phyloP scores from a whole-genome alignment of 2,329 filamentous ascomycete species.

The Escovopsis weberi region DNA sequence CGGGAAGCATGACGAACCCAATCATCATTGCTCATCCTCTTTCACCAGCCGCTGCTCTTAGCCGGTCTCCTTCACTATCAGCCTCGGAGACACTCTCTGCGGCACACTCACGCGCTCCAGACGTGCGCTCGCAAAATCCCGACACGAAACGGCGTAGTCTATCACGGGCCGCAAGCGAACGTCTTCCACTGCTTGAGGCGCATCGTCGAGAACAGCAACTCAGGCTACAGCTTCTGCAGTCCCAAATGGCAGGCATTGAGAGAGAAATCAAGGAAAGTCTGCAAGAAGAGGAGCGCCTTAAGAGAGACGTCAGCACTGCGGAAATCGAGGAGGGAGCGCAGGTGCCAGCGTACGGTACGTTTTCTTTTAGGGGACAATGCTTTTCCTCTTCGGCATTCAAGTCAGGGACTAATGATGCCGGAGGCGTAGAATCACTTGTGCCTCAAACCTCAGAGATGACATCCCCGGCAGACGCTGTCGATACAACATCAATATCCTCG shows the following conservation, averaged over 20 bases:
- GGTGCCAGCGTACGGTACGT: no score
- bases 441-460: not conserved
- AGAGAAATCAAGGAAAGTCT: conserved; percentile 29
- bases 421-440: not conserved
- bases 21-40: no score
- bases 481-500: conserved; percentile 2
- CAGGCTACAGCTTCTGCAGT: conserved; percentile 31
- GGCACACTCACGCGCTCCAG: conserved; percentile 5
- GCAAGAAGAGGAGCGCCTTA: conserved; percentile 19
- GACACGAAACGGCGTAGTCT: conserved; percentile 12
- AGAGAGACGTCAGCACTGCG: conserved; percentile 10
- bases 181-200: conserved; percentile 22
- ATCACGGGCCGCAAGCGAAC: conserved; percentile 21
- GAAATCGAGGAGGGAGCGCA: no score
- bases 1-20: no score
- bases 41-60: not conserved
- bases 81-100: conserved; percentile 3
- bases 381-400: not conserved
- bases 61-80: conserved; percentile 4
- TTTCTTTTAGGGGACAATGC: not conserved
- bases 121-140: conserved; percentile 6
- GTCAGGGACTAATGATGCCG: not conserved
- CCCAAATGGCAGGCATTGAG: conserved; percentile 32
- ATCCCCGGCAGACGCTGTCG: conserved; percentile 2
- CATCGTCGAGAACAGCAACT: conserved; percentile 25